Evolutionary conservation across 495 filamentous ascomycete species (phyloP).

Genomic region (Aspergillus sclerotioniger): DNA sequence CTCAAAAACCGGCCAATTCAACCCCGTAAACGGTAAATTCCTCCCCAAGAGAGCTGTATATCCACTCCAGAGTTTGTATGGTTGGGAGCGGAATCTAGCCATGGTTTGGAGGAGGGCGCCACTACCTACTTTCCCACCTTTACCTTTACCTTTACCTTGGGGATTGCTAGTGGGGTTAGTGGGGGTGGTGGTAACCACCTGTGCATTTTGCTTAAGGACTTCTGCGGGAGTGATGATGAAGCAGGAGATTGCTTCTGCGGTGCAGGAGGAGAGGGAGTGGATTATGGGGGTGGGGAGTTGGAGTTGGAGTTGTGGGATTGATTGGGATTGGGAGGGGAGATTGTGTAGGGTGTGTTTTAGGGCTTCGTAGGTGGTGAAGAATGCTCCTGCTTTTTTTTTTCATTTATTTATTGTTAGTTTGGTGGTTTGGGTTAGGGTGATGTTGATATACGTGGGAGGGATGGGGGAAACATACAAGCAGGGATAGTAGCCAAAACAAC

Average conservation of each 20-base stretch:
- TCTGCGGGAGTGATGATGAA: constrained; percentile 85
- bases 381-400: constrained; percentile 63
- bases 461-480: constrained; percentile 67
- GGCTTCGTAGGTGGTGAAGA: constrained; percentile 87
- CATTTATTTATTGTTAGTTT: constrained; percentile 8
- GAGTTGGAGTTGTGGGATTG: constrained; percentile 29
- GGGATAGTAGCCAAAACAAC: constrained; percentile 86
- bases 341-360: constrained; percentile 57
- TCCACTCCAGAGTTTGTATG: constrained; percentile 68
- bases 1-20: constrained; percentile 90
- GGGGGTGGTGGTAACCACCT: constrained; percentile 51
- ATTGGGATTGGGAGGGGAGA: constrained; percentile 31
- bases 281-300: constrained; percentile 57
- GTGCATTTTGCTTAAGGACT: constrained; percentile 91
- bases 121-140: too few relatives aligned
- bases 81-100: constrained; percentile 47
- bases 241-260: constrained; percentile 79
- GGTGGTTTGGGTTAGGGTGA: neutral
- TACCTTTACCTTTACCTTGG: too few relatives aligned
- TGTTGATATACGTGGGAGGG: neutral
- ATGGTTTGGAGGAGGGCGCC: constrained; percentile 52
- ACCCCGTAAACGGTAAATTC: constrained; percentile 81
- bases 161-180: neutral
- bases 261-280: constrained; percentile 67
- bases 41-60: constrained; percentile 76